A percentile compares a stretch with the other conserved stretches of the same genome.
Evolutionary conservation across 768 basidiomycete species (phyloP).

Genomic region (Lepiota venenata): DNA sequence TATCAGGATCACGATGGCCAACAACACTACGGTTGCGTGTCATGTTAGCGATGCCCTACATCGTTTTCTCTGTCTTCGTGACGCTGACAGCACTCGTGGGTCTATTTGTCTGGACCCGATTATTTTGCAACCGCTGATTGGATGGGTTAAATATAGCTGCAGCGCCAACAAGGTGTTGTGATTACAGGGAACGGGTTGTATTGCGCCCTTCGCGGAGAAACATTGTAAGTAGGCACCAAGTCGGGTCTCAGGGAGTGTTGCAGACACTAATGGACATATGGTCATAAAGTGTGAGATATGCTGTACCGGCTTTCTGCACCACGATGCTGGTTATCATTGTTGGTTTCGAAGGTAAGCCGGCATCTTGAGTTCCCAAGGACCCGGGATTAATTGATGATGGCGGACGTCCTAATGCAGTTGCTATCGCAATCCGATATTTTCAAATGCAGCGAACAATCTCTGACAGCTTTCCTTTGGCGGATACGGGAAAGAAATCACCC

Average conservation of each 20-base stretch:
- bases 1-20: conserved; percentile 12
- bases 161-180: conserved; percentile 18
- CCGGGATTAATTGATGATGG: background rate
- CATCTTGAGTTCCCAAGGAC: background rate
- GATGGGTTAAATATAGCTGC: conserved; percentile 11
- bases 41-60: conserved; percentile 26
- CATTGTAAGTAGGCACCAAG: conserved; percentile 31
- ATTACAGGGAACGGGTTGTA: conserved; percentile 44
- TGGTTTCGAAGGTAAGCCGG: conserved; percentile 39
- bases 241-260: background rate
- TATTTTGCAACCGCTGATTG: background rate
- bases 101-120: conserved; percentile 6
- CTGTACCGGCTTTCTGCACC: conserved; percentile 44
- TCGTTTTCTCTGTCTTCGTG: conserved; percentile 40
- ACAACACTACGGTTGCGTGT: conserved; percentile 2
- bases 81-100: conserved; percentile 35
- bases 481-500: conserved; percentile 27
- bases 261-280: background rate
- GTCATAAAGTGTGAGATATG: conserved; percentile 22
- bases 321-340: conserved; percentile 35
- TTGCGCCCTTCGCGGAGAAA: conserved; percentile 34
- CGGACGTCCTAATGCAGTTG: conserved; percentile 25
- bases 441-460: conserved; percentile 34
- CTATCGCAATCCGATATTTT: conserved; percentile 41
- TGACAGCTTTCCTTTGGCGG: conserved; percentile 37